These are phyloP conservation scores for Rhizopus microsporus DNA, from an alignment of 371 early-diverging fungal genomes.

Conservation along the genomic window DNA sequence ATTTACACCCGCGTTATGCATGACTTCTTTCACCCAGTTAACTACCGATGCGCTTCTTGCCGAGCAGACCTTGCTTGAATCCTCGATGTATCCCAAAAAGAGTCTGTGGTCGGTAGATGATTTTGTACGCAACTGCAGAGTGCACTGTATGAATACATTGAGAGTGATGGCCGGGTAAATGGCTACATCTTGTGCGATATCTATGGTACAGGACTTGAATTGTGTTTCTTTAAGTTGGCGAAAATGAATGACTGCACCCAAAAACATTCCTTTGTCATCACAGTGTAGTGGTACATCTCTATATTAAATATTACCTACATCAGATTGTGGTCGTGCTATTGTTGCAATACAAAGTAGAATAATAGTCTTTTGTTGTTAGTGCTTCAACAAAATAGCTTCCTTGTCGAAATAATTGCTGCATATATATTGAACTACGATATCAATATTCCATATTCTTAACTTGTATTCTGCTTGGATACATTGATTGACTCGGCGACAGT, in stretches of 20 bases:
- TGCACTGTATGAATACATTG: no score
- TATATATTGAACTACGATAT: slow-evolving; percentile 4
- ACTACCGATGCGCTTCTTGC: neutral
- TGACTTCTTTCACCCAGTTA: neutral
- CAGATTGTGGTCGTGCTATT: slow-evolving; percentile 26
- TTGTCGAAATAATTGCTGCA: neutral
- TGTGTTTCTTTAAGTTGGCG: slow-evolving; percentile 5
- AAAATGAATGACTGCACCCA: neutral
- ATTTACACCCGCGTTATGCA: slow-evolving; percentile 1
- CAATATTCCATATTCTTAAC: slow-evolving; percentile 11
- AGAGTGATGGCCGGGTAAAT: no score
- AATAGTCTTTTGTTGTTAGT: slow-evolving; percentile 20
- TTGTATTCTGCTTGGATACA: neutral
- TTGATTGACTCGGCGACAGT: no score
- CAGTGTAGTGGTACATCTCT: slow-evolving; percentile 8
- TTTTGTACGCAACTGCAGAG: no score
- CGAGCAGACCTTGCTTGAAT: neutral
- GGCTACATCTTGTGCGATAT: neutral
- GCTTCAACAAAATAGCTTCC: neutral
- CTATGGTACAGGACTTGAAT: slow-evolving; percentile 5
- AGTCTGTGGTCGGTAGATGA: no score
- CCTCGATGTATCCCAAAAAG: slow-evolving; percentile 7
- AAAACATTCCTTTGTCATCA: neutral
- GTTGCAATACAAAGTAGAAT: slow-evolving; percentile 11
- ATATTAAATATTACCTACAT: slow-evolving; percentile 18